Conservation (phyloP, 2,329 filamentous ascomycete genomes). For the Phialophora expanda region DNA sequence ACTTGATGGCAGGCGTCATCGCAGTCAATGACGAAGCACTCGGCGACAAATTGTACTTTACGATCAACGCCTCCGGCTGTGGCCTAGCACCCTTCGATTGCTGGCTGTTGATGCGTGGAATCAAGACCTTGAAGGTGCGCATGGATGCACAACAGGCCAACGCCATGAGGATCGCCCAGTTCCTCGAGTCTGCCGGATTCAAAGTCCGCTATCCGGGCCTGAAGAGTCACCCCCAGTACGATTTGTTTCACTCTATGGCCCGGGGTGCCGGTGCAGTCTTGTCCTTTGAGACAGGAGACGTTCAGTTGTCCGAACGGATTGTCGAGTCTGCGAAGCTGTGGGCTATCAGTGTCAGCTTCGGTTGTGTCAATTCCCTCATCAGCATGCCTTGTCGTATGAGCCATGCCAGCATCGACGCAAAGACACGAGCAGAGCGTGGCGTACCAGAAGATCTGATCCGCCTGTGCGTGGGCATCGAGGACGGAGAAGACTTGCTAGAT, state of each 20-base stretch:
- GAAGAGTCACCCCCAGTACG: slow-evolving; percentile 94
- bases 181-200: slow-evolving; percentile 89
- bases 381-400: slow-evolving; percentile 99
- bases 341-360: slow-evolving; percentile 96
- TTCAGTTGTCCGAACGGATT: slow-evolving; percentile 82
- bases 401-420: slow-evolving; percentile 95
- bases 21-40: slow-evolving; percentile 82
- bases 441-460: slow-evolving; percentile 98
- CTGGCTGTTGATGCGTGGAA: slow-evolving; percentile 90
- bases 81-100: slow-evolving; percentile 94
- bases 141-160: slow-evolving; percentile 99
- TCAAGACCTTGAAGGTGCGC: slow-evolving; percentile 95
- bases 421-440: slow-evolving; percentile 83
- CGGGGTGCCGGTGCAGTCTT: slow-evolving; percentile 92
- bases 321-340: slow-evolving; percentile 91
- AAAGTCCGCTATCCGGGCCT: slow-evolving; percentile 93
- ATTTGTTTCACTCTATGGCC: slow-evolving; percentile 93
- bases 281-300: slow-evolving; percentile 92
- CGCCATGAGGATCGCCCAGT: slow-evolving; percentile 75
- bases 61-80: slow-evolving; percentile 95
- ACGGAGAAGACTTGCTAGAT: slow-evolving; percentile 87
- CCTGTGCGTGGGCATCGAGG: slow-evolving; percentile 95
- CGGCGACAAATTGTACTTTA: slow-evolving; percentile 91
- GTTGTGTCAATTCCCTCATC: slow-evolving; percentile 97
- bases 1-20: slow-evolving; percentile 97